Evolutionary conservation across 2,329 filamentous ascomycete species (phyloP), one percentile per base, ranked within the genome.

Genomic region (Niveomyces coronatus): DNA sequence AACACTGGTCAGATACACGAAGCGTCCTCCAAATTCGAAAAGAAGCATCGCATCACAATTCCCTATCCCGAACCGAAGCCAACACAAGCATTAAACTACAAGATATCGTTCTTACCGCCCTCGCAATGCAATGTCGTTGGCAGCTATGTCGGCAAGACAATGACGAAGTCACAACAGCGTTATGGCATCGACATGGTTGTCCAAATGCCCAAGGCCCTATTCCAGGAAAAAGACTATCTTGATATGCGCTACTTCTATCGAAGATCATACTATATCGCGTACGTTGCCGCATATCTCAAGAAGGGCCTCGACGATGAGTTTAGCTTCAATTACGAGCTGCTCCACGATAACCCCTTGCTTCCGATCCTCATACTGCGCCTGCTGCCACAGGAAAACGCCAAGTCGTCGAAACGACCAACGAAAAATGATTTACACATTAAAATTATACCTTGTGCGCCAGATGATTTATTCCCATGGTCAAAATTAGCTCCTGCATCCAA

Each of bases 231-330:
- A 61, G 91, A 98, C 60, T 95, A 89, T 56, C 70, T 88, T 35
- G 87, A 94, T 57, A 73, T 91, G 65, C 77, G 91, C 44, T 96
- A 94, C 62, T 94, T 95, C 54, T 88, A 95, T 63, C 93, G 94
- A 53, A 71, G 88, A 45, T 84, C 91, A 10, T 96, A 89, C 60
- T 96, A 93, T 54, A 65, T 96, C 35, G 85, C 88, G 23, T 85
- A 83, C 46, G 65, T 96, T 40, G 79, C 86, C 11, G 77, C 76
- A 20, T 77, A 74, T 4, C 64, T 96, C 37, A 76, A 77, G 46
- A 65, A 71, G 26, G 62, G 71, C 4, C 59, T 78, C 31, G 64
- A 63, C 4, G 57, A 70, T 13, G 62, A 64, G 1, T 68, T 82
- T 47, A 65, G 73, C 11, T 50, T 84, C 31, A 64, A 64, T 4